Conservation (phyloP, 164 flowering plant genomes). For the Nelumbo lutea region DNA sequence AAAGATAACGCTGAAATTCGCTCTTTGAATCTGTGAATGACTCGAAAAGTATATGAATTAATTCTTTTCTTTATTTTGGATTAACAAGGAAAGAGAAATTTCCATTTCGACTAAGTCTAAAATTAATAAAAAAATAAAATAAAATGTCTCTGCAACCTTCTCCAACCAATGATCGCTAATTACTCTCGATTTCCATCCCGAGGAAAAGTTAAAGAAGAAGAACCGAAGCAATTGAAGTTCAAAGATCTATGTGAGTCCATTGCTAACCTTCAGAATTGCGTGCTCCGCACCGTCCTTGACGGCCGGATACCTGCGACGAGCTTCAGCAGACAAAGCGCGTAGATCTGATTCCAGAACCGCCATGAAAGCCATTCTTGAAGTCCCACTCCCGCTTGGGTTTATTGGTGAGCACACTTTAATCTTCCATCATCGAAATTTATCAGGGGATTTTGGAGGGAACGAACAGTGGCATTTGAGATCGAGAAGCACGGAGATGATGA, state of each 20-base stretch:
- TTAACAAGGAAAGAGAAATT: background rate
- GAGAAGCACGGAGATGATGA: background rate
- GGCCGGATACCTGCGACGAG: constrained; percentile 86
- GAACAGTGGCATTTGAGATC: constrained; percentile 1
- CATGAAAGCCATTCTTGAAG: constrained; percentile 68
- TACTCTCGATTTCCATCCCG: background rate
- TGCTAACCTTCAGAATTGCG: constrained; percentile 75
- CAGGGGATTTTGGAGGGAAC: background rate
- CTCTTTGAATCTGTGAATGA: too few species aligned
- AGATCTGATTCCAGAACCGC: constrained; percentile 94
- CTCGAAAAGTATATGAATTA: too few species aligned
- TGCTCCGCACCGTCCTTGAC: constrained; percentile 95
- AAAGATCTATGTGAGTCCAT: background rate
- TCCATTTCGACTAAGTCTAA: background rate
- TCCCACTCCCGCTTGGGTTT: background rate
- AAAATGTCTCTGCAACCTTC: background rate
- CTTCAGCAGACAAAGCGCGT: constrained; percentile 88
- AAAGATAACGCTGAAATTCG: too few species aligned
- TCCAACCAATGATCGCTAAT: background rate
- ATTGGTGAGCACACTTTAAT: background rate
- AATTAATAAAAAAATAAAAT: background rate
- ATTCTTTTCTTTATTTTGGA: too few species aligned
- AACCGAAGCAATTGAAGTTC: constrained; percentile 7
- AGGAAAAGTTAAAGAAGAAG: background rate
- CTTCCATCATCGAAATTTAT: background rate